Evolutionary conservation across 2,329 filamentous ascomycete genomes (phyloP), one percentile per base, ranked within the genome.

Genomic region (Botrytis tulipae): DNA sequence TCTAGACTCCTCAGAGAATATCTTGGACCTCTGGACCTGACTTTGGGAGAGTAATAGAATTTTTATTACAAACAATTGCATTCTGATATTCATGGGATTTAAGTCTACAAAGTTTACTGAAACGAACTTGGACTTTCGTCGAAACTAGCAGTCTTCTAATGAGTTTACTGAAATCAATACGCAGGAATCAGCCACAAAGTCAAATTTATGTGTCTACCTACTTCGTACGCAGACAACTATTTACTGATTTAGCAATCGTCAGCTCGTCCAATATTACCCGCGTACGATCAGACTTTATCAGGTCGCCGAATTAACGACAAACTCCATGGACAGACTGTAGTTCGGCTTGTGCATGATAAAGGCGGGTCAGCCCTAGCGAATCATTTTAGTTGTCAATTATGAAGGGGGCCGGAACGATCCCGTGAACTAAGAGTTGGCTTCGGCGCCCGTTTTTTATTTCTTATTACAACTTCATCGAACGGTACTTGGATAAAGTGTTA

Each of bases 321-420:
- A 51, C 22, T 32, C 29, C 22, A 40, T 54, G 65, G 18, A 57
- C 32, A 68, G 65, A 57, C 65, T 57, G 35, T 48, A 67, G n/a
- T 42, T 48, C 44, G 65, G 65, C 65, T 40, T 54, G 46, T 68
- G 65, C 65, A 20, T 68, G 46, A 54, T n/a, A 40, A 40, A 54
- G 54, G 51, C 32, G 65, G 65, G 65, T 48, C 65, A 54, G 46
- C 65, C 65, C 46, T 68, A 54, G 65, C 65, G 25, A 68, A 57
- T 22, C 35, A 25, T 54, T 29, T 68, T 51, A 25, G 44, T 16
- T 54, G 14, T 29, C 18, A 25, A 48, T 67, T 32, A 20, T 67
- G 63, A 48, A 65, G 37, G 20, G 44, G 20, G 35, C 35, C 29
- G 46, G 37, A 20, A 68, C 46, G 37, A 54, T 40, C 65, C 65